Base-by-base conservation (phyloP, 306 rosid genomes). In the Quillaja saponaria region DNA sequence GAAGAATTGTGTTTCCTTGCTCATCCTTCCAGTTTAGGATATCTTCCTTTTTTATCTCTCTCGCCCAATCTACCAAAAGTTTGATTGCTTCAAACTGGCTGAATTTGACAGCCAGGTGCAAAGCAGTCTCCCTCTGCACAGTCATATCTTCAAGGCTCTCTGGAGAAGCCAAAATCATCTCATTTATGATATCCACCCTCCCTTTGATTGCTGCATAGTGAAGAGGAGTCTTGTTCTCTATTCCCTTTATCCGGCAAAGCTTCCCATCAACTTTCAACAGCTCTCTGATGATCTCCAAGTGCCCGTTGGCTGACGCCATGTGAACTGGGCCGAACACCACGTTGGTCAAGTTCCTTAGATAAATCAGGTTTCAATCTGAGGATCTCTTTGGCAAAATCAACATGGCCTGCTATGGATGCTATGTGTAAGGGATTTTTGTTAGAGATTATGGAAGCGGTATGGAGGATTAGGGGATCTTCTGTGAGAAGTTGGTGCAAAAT, bases 201-300 rank as follows among this genome's bases (percentile, higher is more conserved):
- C 80, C 80, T 49, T 49, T 69, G 10, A 64, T 51, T 0, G 76
- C 80, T 42, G 75, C 80, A 41, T 38, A 64, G 35, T 75, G 80
- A 63, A 75, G 76, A 34, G 76, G 71, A 52, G 71, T 75, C 75
- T 67, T 62, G n/a, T 34, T 20, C 16, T 63, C 56, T 35, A 62
- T 75, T 51, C 76, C 80, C 14, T 34, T 31, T 6, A 63, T 10
- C 37, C 71, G 56, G 46, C 76, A 75, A 1, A 75, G 67, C 31
- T 25, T 34, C 25, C 11, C 51, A 38, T 69, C 71, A 50, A 75
- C 62, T 19, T 0, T 68, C 71, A 69, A 28, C 38, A 69, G 37
- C 63, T 68, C 80, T 11, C 38, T 58, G 35, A 69, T 67, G 7
- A 75, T 50, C 71, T 68, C 76, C 62, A 69, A 9, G n/a, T 50